A percentile compares a stretch with the other conserved stretches of the same genome.
Conservation (phyloP, 1,139 yeast species). For the Lodderomyces parapsilosis region DNA sequence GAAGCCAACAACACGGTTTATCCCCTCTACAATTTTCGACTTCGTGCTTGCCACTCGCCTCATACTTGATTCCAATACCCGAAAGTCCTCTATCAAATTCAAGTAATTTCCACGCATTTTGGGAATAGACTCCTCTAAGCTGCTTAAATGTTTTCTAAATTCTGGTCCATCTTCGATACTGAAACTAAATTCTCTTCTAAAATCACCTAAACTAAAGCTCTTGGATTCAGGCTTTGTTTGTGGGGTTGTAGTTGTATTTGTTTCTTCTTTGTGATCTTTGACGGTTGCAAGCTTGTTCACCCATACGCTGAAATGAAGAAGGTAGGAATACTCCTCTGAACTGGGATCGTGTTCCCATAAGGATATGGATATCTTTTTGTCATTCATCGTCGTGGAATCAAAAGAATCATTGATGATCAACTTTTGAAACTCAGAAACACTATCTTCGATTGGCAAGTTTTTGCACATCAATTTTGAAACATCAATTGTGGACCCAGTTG, state of each 20-base stretch:
- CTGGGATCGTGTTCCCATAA: conserved; percentile 27
- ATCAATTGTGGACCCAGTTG: conserved; percentile 9
- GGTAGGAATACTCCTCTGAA: conserved; percentile 18
- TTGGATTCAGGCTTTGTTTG: not conserved
- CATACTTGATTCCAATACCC: conserved; percentile 25
- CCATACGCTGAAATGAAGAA: conserved; percentile 34
- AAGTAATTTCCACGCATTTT: conserved; percentile 42
- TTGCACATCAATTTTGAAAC: conserved; percentile 29
- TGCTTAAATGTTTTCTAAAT: conserved; percentile 56
- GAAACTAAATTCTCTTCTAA: conserved; percentile 32
- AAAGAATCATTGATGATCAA: conserved; percentile 34
- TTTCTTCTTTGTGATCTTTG: not conserved
- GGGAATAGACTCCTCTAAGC: conserved; percentile 55
- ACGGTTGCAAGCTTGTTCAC: conserved; percentile 17
- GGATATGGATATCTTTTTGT: conserved; percentile 25
- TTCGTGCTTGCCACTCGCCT: conserved; percentile 22
- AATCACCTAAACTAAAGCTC: conserved; percentile 18
- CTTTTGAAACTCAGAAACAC: conserved; percentile 20
- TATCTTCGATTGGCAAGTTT: conserved; percentile 27
- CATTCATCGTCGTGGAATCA: conserved; percentile 17
- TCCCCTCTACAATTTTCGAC: conserved; percentile 23
- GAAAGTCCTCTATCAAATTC: conserved; percentile 35
- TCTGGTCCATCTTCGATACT: conserved; percentile 71
- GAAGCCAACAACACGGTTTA: conserved; percentile 10
- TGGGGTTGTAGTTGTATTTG: not conserved